These are phyloP conservation scores for Clonostachys solani DNA, from an alignment of 2,329 filamentous ascomycete species.

Conservation along the genomic window DNA sequence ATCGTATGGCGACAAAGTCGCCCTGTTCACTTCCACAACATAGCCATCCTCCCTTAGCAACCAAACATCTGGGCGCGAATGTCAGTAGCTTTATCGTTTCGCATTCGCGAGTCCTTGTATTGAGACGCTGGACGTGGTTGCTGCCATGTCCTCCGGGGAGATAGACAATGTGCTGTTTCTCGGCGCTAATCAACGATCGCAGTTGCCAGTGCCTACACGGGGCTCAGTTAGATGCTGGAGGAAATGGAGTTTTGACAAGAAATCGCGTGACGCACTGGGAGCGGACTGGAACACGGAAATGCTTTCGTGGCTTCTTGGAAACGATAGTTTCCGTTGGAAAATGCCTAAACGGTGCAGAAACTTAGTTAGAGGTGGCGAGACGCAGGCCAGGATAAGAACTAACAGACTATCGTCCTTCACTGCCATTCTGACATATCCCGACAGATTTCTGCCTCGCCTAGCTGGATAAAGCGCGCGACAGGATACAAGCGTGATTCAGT, in stretches of 20 bases:
- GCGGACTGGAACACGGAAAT: constrained; percentile 63
- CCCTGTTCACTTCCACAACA: constrained; percentile 87
- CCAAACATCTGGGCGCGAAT: constrained; percentile 79
- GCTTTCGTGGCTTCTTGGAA: constrained; percentile 54
- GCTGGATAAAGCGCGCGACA: no score
- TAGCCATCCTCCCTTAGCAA: constrained; percentile 82
- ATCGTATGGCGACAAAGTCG: constrained; percentile 76
- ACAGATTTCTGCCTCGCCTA: background rate
- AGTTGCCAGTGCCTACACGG: constrained; percentile 74
- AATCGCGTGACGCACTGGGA: constrained; percentile 50
- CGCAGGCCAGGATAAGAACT: constrained; percentile 11
- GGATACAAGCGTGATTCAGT: no score
- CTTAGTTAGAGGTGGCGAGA: background rate
- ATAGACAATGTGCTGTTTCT: constrained; percentile 74
- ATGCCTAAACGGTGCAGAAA: constrained; percentile 38
- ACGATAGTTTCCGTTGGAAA: constrained; percentile 64
- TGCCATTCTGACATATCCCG: constrained; percentile 37
- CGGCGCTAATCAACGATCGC: constrained; percentile 82
- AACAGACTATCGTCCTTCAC: constrained; percentile 50
- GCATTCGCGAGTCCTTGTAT: constrained; percentile 65
- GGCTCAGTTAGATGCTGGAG: background rate
- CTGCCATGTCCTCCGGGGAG: constrained; percentile 74
- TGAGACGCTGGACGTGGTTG: constrained; percentile 60
- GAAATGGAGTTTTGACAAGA: constrained; percentile 7
- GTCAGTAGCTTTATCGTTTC: constrained; percentile 68